A percentile compares a stretch with the other conserved stretches of the same genome.
Conservation (phyloP, 2,329 filamentous ascomycete species). For the Onygenales sp. region DNA sequence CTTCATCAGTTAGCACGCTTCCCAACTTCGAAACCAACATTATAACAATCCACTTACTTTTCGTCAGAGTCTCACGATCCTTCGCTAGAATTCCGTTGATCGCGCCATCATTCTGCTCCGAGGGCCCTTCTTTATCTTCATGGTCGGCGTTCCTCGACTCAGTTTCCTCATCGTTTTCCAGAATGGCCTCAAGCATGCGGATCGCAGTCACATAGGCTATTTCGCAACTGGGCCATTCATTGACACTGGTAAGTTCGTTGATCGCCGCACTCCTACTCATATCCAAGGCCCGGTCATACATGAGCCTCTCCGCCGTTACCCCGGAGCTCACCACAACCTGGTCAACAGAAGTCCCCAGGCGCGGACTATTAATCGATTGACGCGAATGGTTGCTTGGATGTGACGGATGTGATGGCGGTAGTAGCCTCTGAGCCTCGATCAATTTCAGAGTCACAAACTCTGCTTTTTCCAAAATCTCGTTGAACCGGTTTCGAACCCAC, state of each 20-base stretch:
- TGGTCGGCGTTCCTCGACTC: constrained; percentile 18
- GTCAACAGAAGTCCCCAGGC: constrained; percentile 58
- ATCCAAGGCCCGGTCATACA: constrained; percentile 95
- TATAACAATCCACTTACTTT: constrained; percentile 31
- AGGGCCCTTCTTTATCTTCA: constrained; percentile 10
- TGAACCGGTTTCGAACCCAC: constrained; percentile 90
- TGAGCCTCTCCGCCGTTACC: constrained; percentile 88
- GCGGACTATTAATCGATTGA: constrained; percentile 47
- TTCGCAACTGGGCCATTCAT: constrained; percentile 79
- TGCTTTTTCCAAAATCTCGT: constrained; percentile 93
- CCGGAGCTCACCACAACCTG: constrained; percentile 78
- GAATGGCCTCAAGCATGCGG: constrained; percentile 85
- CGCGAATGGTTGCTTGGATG: constrained; percentile 66
- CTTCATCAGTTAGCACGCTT: neutral
- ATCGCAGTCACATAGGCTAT: constrained; percentile 90
- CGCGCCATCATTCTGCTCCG: constrained; percentile 25
- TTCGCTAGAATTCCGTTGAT: constrained; percentile 37
- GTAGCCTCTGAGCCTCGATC: constrained; percentile 70
- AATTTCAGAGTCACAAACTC: constrained; percentile 87
- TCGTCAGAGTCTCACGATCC: constrained; percentile 40
- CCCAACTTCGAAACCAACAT: neutral
- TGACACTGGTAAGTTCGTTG: constrained; percentile 77
- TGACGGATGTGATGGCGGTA: constrained; percentile 76
- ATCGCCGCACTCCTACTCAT: constrained; percentile 94
- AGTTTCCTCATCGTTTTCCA: constrained; percentile 64